These are phyloP conservation scores for Calocybe gambosa DNA, from an alignment of 1,284 basidiomycete species.

Conservation along the genomic window DNA sequence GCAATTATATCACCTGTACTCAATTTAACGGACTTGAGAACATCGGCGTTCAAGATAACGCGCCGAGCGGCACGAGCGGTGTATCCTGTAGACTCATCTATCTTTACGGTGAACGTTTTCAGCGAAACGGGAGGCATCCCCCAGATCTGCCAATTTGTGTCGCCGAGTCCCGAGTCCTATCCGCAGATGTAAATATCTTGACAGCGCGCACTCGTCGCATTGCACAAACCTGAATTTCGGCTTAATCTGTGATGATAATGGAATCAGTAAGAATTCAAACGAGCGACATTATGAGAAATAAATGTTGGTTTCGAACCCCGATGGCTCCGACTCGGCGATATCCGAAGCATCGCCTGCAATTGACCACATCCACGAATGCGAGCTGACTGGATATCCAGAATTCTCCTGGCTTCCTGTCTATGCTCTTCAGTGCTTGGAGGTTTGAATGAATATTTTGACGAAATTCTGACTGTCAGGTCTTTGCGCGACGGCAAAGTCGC, in stretches of 20 bases:
- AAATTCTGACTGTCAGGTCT: slow-evolving; percentile 68
- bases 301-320: slow-evolving; percentile 9
- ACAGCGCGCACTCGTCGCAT: no score
- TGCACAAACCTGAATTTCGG: no score
- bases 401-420: slow-evolving; percentile 11
- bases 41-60: slow-evolving; percentile 60
- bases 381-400: slow-evolving; percentile 14
- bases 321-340: slow-evolving; percentile 1
- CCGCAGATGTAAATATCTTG: no score
- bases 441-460: slow-evolving; percentile 48
- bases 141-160: neutral
- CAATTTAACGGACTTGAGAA: slow-evolving; percentile 56
- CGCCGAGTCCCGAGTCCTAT: neutral
- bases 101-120: slow-evolving; percentile 39
- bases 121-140: slow-evolving; percentile 37
- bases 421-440: slow-evolving; percentile 9
- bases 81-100: slow-evolving; percentile 31
- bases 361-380: slow-evolving; percentile 13
- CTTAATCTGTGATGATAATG: no score
- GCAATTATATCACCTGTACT: slow-evolving; percentile 68
- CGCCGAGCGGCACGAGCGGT: slow-evolving; percentile 52
- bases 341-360: neutral
- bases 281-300: no score
- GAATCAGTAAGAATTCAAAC: no score
- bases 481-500: slow-evolving; percentile 82